Conservation (phyloP, 1,284 basidiomycete genomes). For the Chondrostereum purpureum region DNA sequence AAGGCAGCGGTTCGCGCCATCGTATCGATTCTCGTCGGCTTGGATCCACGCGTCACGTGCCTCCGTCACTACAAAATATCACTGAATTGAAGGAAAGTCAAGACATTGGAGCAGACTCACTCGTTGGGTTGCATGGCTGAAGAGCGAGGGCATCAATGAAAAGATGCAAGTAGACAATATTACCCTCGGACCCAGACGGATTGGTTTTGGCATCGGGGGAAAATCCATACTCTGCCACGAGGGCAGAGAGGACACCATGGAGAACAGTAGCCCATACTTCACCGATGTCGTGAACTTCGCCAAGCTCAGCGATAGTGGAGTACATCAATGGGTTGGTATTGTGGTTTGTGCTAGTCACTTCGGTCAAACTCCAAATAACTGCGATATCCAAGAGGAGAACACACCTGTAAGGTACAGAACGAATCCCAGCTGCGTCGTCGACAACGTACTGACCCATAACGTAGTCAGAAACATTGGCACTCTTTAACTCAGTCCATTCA, state of each 20-base stretch:
- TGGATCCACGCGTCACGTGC: slow-evolving; percentile 27
- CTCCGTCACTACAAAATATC: too few relatives aligned
- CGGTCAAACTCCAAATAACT: not conserved
- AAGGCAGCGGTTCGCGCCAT: slow-evolving; percentile 27
- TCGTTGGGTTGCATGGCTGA: slow-evolving; percentile 47
- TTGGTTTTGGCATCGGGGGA: slow-evolving; percentile 32
- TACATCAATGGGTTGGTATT: slow-evolving; percentile 33
- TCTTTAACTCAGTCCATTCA: slow-evolving; percentile 2
- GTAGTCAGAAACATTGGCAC: not conserved
- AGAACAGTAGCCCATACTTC: slow-evolving; percentile 49
- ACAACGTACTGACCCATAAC: slow-evolving; percentile 15
- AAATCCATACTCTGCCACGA: slow-evolving; percentile 36
- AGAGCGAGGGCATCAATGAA: slow-evolving; percentile 43
- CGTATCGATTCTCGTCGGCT: slow-evolving; percentile 28
- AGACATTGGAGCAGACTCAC: slow-evolving; percentile 19
- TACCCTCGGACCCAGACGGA: slow-evolving; percentile 35
- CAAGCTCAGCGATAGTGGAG: slow-evolving; percentile 27
- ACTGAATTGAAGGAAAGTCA: not conserved
- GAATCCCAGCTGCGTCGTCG: slow-evolving; percentile 26
- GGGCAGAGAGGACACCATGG: slow-evolving; percentile 42
- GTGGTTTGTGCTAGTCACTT: not conserved
- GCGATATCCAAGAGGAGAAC: not conserved
- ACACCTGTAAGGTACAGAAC: slow-evolving; percentile 22
- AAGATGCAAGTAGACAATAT: slow-evolving; percentile 40
- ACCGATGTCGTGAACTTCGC: slow-evolving; percentile 34